Conservation (phyloP, 192 early-diverging fungal species). For the Dissophora globulifera region DNA sequence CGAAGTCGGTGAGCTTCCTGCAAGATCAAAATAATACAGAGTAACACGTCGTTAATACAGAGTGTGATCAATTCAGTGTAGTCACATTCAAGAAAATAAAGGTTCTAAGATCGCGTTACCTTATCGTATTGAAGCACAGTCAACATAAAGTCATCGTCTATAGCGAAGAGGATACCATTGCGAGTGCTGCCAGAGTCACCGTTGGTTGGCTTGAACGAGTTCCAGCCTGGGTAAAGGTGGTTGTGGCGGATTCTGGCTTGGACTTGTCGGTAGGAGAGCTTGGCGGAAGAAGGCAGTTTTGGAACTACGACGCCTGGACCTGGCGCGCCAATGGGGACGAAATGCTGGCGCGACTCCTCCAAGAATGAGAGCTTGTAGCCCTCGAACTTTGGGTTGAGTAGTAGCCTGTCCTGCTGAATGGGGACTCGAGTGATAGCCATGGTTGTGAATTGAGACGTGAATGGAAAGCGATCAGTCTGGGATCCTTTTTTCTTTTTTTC, state of each 20-base stretch:
- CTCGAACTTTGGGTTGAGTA: constrained; percentile 74
- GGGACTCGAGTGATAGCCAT: constrained; percentile 34
- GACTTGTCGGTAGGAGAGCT: constrained; percentile 72
- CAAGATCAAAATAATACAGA: not conserved
- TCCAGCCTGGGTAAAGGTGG: constrained; percentile 69
- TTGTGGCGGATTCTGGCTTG: constrained; percentile 72
- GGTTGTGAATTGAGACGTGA: not conserved
- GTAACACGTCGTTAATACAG: too few species aligned
- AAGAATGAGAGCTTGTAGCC: constrained; percentile 76
- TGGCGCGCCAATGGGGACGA: constrained; percentile 38
- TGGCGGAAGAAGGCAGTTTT: constrained; percentile 55
- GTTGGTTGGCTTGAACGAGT: constrained; percentile 26
- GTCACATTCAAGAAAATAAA: too few species aligned
- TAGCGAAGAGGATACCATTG: constrained; percentile 44
- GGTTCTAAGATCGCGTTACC: too few species aligned
- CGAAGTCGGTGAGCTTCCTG: constrained; percentile 21
- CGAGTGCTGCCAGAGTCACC: constrained; percentile 14
- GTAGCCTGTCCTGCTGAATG: constrained; percentile 49
- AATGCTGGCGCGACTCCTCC: constrained; percentile 52
- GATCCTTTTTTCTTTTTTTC: too few species aligned
- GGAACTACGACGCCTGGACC: constrained; percentile 41
- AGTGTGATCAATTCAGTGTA: too few species aligned
- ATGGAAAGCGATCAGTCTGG: not conserved
- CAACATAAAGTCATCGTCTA: constrained; percentile 51
- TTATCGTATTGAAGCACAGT: constrained; percentile 50